phyloP scores from a whole-genome alignment of 140 eudicot genomes.

The Bidens hawaiensis region DNA sequence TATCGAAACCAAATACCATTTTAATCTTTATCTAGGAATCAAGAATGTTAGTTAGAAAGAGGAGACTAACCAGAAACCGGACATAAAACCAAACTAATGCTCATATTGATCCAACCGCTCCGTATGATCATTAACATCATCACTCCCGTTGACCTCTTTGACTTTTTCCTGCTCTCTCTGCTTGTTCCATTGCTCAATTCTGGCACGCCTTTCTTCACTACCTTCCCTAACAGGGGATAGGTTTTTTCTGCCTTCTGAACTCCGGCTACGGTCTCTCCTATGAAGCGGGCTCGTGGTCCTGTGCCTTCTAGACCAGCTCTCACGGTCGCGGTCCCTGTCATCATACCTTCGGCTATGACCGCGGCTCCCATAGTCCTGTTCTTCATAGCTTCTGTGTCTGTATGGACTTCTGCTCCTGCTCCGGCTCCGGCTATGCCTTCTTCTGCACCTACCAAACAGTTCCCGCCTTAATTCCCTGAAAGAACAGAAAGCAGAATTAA shows the following conservation, averaged over 20 bases:
- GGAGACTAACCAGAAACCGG: conserved; percentile 46
- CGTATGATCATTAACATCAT: conserved; percentile 14
- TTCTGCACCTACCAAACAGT: conserved; percentile 68
- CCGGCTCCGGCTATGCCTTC: conserved; percentile 59
- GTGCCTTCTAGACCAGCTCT: conserved; percentile 67
- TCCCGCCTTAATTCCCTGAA: conserved; percentile 78
- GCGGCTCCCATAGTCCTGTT: conserved; percentile 55
- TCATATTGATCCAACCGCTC: conserved; percentile 27
- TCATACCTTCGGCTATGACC: conserved; percentile 79
- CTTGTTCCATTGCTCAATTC: conserved; percentile 88
- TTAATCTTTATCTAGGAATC: neutral
- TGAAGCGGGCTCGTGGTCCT: conserved; percentile 73
- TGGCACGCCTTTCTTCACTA: conserved; percentile 96
- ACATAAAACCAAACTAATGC: conserved; percentile 29
- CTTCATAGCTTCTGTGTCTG: conserved; percentile 94
- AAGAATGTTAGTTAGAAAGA: neutral
- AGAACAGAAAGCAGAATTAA: neutral
- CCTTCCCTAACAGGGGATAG: conserved; percentile 84
- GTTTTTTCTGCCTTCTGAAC: conserved; percentile 61
- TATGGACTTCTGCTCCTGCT: conserved; percentile 91
- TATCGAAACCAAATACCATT: neutral
- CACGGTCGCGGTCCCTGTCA: conserved; percentile 46
- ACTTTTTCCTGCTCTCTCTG: conserved; percentile 66
- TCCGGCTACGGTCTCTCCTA: conserved; percentile 61
- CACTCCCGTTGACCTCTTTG: conserved; percentile 16